A percentile compares a stretch with the other conserved stretches of the same genome.
phyloP scores from a whole-genome alignment of 768 basidiomycete species.

The Mycena indigotica region DNA sequence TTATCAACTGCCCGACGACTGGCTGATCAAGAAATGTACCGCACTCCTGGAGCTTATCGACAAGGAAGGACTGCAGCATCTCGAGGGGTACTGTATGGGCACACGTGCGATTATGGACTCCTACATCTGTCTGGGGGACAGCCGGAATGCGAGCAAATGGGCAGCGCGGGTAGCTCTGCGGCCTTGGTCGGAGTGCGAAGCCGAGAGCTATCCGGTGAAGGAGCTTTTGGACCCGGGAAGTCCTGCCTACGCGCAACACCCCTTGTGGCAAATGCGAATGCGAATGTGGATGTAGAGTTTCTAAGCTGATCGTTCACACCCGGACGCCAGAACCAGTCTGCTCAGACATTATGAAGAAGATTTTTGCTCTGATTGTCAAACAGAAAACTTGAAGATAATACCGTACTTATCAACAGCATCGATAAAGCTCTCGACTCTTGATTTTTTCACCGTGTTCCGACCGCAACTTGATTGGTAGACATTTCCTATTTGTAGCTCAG shows the following conservation, averaged over 20 bases:
- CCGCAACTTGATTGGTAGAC: too few relatives aligned
- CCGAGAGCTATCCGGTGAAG: neutral
- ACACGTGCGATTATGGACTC: neutral
- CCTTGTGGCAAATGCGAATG: slow-evolving; percentile 8
- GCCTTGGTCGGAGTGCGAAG: neutral
- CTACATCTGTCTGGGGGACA: neutral
- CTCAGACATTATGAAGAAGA: too few relatives aligned
- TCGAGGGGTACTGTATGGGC: neutral
- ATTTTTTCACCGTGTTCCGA: too few relatives aligned
- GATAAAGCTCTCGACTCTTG: too few relatives aligned
- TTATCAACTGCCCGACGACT: neutral
- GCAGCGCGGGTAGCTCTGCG: neutral
- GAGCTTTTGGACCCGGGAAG: slow-evolving; percentile 12
- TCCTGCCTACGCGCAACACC: slow-evolving; percentile 8
- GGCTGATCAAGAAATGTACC: neutral
- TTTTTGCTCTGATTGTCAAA: too few relatives aligned
- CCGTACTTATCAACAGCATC: too few relatives aligned
- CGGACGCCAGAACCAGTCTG: too few relatives aligned
- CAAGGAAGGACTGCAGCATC: neutral
- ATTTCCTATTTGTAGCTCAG: too few relatives aligned
- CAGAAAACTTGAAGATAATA: too few relatives aligned
- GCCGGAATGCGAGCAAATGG: neutral
- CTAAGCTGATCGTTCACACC: too few relatives aligned
- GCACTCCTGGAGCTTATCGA: neutral
- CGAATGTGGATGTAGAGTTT: neutral